Evolutionary conservation across 2,329 filamentous ascomycete species (phyloP).

Genomic region (Cercospora citrullina): DNA sequence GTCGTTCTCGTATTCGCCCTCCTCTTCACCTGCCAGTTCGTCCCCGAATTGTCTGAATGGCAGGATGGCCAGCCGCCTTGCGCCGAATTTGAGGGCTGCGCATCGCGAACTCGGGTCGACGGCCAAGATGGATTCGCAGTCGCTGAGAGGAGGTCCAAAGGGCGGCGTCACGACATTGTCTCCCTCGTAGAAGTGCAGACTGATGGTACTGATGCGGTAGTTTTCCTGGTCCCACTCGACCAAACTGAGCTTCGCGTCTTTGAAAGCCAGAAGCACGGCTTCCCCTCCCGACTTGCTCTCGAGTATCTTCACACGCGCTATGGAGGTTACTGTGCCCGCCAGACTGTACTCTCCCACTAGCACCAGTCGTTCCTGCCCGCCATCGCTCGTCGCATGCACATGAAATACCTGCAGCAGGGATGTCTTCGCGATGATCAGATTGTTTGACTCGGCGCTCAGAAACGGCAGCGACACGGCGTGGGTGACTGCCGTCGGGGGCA

Average conservation of each 20-base stretch:
- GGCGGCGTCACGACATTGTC: conserved; percentile 66
- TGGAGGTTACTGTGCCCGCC: conserved; percentile 78
- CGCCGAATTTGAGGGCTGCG: conserved; percentile 88
- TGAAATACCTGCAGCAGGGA: conserved; percentile 91
- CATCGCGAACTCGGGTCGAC: conserved; percentile 92
- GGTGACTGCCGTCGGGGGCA: conserved; percentile 90
- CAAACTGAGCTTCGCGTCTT: conserved; percentile 89
- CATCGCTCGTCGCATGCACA: conserved; percentile 16
- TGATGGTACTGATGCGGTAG: conserved; percentile 78
- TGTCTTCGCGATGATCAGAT: conserved; percentile 87
- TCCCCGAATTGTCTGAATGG: conserved; percentile 85
- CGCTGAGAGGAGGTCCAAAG: conserved; percentile 73
- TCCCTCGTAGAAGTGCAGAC: conserved; percentile 97
- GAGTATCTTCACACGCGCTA: conserved; percentile 73
- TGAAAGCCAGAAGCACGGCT: conserved; percentile 77
- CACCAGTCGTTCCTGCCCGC: conserved; percentile 68
- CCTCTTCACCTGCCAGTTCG: conserved; percentile 74
- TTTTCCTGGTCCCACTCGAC: conserved; percentile 89
- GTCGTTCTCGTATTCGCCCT: conserved; percentile 71
- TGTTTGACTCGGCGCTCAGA: conserved; percentile 70
- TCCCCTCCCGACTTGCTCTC: conserved; percentile 78
- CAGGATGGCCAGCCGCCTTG: conserved; percentile 85
- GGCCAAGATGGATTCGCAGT: conserved; percentile 77
- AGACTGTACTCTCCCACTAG: conserved; percentile 75
- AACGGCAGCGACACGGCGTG: conserved; percentile 81